phyloP scores from a whole-genome alignment of 441 rosid genomes.

The Melastoma candidum region DNA sequence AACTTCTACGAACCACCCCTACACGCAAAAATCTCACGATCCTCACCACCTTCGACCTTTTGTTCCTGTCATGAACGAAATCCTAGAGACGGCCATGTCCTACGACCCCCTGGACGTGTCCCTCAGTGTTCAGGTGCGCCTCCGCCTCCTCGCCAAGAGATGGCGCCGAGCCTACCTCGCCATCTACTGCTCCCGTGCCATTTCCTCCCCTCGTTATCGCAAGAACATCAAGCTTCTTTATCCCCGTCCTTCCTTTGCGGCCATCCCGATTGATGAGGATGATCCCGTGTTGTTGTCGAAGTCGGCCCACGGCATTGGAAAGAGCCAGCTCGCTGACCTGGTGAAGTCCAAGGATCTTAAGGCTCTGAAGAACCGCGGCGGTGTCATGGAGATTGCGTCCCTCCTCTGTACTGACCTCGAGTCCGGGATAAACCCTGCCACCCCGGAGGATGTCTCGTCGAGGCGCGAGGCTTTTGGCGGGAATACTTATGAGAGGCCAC shows the following conservation, averaged over 20 bases:
- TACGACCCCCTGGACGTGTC: conserved; percentile 7
- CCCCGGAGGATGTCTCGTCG: conserved; percentile 21
- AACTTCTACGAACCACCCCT: no score
- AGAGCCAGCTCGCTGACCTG: conserved; percentile 22
- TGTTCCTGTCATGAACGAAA: no score
- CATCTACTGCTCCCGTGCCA: conserved; percentile 42
- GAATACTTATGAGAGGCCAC: conserved; percentile 56
- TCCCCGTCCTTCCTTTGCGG: conserved; percentile 20
- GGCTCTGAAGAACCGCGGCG: conserved; percentile 29
- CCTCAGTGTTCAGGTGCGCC: conserved; percentile 21
- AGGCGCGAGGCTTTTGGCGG: conserved; percentile 41
- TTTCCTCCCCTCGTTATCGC: conserved; percentile 18
- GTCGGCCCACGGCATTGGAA: conserved; percentile 21
- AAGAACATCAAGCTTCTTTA: conserved; percentile 3
- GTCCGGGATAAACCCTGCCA: conserved; percentile 28
- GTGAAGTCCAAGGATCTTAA: conserved; percentile 32
- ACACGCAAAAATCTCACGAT: no score
- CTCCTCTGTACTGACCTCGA: conserved; percentile 25
- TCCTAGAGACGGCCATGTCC: no score
- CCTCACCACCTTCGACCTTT: no score
- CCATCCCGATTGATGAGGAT: conserved; percentile 18
- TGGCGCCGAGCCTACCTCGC: conserved; percentile 42
- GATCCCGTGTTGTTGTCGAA: not conserved
- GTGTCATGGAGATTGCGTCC: conserved; percentile 27
- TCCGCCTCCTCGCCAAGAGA: conserved; percentile 24